Evolutionary conservation across 495 filamentous ascomycete species (phyloP), one percentile per base, ranked within the genome.

Genomic region (Aspergillus steynii): DNA sequence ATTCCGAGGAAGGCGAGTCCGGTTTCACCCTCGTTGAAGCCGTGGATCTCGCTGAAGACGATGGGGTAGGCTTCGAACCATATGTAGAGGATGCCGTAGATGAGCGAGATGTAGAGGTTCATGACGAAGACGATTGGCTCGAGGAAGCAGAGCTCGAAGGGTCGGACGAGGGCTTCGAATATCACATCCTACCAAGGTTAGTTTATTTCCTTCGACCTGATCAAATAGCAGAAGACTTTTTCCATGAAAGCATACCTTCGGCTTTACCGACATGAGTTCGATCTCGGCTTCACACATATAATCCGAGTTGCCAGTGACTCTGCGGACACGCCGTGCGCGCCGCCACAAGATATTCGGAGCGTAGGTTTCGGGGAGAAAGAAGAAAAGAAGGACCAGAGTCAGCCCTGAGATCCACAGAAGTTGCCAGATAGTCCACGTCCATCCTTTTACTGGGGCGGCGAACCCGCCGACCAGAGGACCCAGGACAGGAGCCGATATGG

Each of bases 11-110:
- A 85, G 5, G 80, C 78, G 2, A 84, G 70, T 2, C 83, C 81
- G 60, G 68, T 69, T 63, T 77, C 27, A 4, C 78, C 78, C 0
- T 78, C 63, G 46, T 74, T 74, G 69, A 85, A 84, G 59, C 69
- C 67, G 66, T 82, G 82, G 14, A 80, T 78, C 2, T 71, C 71
- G 46, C 65, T 32, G 64, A 83, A 86, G 55, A 84, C 77, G 27
- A 83, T 74, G 1, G 82, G 82, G 67, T 84, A 86, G 4, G 77
- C 78, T 62, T 86, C 84, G 70, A 86, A 85, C 75, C 77, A 86
- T 64, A 81, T 76, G 64, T 84, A 86, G 8, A 83, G 70, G 29
- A 85, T 76, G 4, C 77, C 81, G 53, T 86, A 85, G 42, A 81
- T 73, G 0, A 85, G 73, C 5, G 80, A 69, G 50, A 79, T 82